These are phyloP conservation scores for Dicorynia guianensis DNA, from an alignment of 306 rosid species.

Conservation along the genomic window DNA sequence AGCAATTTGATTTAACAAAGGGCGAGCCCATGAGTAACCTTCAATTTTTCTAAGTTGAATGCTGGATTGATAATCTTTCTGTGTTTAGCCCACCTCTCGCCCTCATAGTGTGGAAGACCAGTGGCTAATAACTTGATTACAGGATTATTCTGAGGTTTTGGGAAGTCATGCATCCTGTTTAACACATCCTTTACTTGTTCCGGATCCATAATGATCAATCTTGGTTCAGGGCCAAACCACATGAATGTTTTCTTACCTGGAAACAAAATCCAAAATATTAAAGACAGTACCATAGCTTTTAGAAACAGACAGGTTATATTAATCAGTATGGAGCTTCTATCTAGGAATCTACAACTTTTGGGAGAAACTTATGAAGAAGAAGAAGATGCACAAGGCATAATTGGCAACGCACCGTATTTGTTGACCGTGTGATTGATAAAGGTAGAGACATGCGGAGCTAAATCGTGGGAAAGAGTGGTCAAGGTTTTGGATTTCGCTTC, in stretches of 20 bases:
- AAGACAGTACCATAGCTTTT: too few species aligned
- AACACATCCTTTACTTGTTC: conserved; percentile 49
- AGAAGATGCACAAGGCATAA: too few species aligned
- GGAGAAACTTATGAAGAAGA: too few species aligned
- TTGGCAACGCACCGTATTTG: too few species aligned
- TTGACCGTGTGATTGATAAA: too few species aligned
- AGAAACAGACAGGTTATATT: too few species aligned
- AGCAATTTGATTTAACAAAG: background rate
- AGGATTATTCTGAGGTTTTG: conserved; percentile 40
- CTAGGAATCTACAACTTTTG: too few species aligned
- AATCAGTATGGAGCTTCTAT: too few species aligned
- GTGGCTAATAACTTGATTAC: conserved; percentile 15
- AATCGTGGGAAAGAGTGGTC: too few species aligned
- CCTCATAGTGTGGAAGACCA: conserved; percentile 42
- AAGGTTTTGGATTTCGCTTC: too few species aligned
- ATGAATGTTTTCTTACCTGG: conserved; percentile 60
- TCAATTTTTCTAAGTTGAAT: conserved; percentile 54
- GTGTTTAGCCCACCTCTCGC: conserved; percentile 58
- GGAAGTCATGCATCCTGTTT: conserved; percentile 25
- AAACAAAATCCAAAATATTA: too few species aligned
- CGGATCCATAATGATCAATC: conserved; percentile 50
- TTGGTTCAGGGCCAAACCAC: conserved; percentile 58
- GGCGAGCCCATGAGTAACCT: conserved; percentile 42
- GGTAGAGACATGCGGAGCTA: too few species aligned
- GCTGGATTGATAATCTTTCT: conserved; percentile 59